Conservation (phyloP, 352 stramenopile genomes). For the Phytopythium montanum region DNA sequence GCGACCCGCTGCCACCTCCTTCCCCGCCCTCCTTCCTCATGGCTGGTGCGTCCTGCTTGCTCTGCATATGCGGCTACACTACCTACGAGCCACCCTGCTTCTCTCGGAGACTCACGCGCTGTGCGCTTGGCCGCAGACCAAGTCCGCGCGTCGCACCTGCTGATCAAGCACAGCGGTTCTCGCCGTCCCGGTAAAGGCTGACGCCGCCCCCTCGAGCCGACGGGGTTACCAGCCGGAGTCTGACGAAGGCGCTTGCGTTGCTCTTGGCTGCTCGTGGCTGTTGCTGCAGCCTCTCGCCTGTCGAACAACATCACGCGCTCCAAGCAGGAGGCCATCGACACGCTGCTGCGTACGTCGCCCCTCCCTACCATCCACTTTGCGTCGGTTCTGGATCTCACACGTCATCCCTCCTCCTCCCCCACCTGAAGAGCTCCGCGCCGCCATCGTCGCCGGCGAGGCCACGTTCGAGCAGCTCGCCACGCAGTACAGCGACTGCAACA, state of each 20-base stretch:
- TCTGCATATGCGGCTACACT: too few species aligned
- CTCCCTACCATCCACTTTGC: too few species aligned
- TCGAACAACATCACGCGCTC: constrained; percentile 90
- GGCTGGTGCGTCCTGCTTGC: too few species aligned
- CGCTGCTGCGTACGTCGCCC: constrained; percentile 57
- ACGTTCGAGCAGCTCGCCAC: constrained; percentile 74
- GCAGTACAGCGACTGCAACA: constrained; percentile 85
- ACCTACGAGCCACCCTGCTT: too few species aligned
- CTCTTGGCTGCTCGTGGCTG: too few species aligned
- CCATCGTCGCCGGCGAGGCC: constrained; percentile 81
- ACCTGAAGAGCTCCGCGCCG: constrained; percentile 56
- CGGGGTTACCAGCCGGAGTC: too few species aligned
- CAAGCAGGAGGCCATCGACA: constrained; percentile 87
- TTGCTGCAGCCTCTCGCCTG: constrained; percentile 73
- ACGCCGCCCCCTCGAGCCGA: too few species aligned
- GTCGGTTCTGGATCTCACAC: too few species aligned
- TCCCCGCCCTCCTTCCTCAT: neutral
- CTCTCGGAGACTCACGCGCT: neutral
- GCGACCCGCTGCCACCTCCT: too few species aligned
- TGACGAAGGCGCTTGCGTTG: constrained; percentile 34
- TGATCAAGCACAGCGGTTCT: constrained; percentile 95
- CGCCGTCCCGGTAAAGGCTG: constrained; percentile 59
- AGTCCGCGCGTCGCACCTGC: constrained; percentile 88
- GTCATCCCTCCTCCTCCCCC: too few species aligned
- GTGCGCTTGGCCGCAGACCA: constrained; percentile 29